Conservation (phyloP, 495 filamentous ascomycete genomes). For the Emericellopsis terricola region DNA sequence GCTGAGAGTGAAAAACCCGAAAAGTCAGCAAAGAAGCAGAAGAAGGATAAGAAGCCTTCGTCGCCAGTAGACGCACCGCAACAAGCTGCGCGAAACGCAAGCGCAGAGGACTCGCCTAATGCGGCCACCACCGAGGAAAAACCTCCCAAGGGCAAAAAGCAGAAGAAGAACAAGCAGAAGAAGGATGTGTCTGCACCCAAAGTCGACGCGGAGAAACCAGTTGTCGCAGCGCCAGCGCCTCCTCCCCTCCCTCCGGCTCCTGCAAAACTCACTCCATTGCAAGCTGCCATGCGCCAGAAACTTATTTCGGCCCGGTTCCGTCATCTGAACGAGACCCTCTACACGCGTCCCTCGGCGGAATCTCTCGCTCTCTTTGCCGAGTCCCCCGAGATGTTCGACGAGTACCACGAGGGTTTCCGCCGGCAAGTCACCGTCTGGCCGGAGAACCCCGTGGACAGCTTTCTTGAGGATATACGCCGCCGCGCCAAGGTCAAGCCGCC, state of each 20-base stretch:
- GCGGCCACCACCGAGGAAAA: conserved; percentile 11
- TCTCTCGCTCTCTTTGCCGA: conserved; percentile 60
- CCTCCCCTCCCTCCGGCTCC: conserved; percentile 9
- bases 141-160: conserved; percentile 14
- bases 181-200: conserved; percentile 2
- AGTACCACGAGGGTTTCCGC: conserved; percentile 91
- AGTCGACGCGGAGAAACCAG: not conserved
- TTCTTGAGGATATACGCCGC: conserved; percentile 45
- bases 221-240: not conserved
- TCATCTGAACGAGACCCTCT: conserved; percentile 89
- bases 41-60: conserved; percentile 6
- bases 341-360: conserved; percentile 70
- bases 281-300: conserved; percentile 84
- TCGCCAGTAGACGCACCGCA: too few relatives aligned
- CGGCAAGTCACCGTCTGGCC: conserved; percentile 91
- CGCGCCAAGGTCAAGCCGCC: conserved; percentile 23
- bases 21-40: conserved; percentile 28
- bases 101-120: too few relatives aligned
- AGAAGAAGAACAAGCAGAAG: conserved; percentile 10
- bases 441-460: conserved; percentile 79
- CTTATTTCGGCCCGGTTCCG: conserved; percentile 89
- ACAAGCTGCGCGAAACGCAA: conserved; percentile 5
- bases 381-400: conserved; percentile 75
- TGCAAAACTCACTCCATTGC: conserved; percentile 67
- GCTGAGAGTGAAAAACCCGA: conserved; percentile 9